A percentile compares a stretch with the other conserved stretches of the same genome.
Evolutionary conservation across 2,329 filamentous ascomycete species (phyloP).

Genomic region (Aquanectria penicillioides): DNA sequence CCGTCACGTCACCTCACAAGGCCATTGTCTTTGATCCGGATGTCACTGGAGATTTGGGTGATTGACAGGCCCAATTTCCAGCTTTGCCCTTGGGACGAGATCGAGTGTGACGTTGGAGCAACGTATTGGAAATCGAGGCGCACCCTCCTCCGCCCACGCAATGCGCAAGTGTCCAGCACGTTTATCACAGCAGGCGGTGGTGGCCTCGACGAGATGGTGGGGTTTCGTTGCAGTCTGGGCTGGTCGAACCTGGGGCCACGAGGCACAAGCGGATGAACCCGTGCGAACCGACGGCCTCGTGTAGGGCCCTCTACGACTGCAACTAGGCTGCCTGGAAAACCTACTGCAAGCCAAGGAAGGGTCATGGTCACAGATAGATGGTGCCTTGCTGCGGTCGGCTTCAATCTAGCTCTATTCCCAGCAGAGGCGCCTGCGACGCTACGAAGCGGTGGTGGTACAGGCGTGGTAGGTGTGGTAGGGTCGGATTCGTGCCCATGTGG

Average conservation of each 20-base stretch:
- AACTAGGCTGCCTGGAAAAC: background rate
- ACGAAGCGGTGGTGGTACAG: no score
- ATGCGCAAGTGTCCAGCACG: no score
- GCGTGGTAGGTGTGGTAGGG: background rate
- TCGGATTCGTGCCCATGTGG: background rate
- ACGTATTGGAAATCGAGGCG: no score
- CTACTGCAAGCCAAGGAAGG: conserved; percentile 1
- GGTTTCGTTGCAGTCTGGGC: no score
- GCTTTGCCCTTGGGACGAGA: background rate
- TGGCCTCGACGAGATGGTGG: no score
- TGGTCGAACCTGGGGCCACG: conserved; percentile 8
- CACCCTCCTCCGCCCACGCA: no score
- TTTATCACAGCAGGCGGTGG: no score
- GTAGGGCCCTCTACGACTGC: background rate
- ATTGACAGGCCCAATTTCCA: conserved; percentile 4
- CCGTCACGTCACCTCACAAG: no score
- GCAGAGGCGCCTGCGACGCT: background rate
- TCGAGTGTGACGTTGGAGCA: background rate
- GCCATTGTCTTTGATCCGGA: background rate
- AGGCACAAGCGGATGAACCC: conserved; percentile 19
- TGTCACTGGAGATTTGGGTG: background rate
- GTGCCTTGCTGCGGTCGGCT: background rate
- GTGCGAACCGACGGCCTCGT: conserved; percentile 5
- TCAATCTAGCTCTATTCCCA: background rate
- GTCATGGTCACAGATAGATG: background rate